A percentile compares a stretch with the other conserved stretches of the same genome.
phyloP scores from a whole-genome alignment of 2,329 filamentous ascomycete species.

The Fusarium cicatricum region DNA sequence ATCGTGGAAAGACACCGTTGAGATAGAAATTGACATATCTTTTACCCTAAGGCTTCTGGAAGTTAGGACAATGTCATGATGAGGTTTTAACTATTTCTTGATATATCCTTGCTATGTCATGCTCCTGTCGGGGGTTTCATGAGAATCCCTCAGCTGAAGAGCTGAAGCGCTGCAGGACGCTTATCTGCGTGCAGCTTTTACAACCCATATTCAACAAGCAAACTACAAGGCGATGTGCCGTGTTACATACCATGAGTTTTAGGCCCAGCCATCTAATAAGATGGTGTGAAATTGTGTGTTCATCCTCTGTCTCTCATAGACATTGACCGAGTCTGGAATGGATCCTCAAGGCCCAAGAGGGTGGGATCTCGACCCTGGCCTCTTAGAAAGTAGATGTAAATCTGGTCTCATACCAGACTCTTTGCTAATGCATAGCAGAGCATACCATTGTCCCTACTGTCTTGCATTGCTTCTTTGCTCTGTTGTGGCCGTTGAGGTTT shows the following conservation, averaged over 20 bases:
- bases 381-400: constrained; percentile 2
- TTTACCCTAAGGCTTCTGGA: no score
- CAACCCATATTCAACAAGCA: no score
- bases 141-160: no score
- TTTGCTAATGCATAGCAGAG: constrained; percentile 5
- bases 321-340: constrained; percentile 26
- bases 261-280: background rate
- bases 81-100: no score
- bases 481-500: background rate
- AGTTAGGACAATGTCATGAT: no score
- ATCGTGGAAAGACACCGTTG: no score
- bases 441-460: constrained; percentile 21
- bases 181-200: no score
- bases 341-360: constrained; percentile 8
- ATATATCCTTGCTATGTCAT: no score
- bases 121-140: no score
- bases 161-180: no score
- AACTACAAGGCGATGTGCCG: background rate
- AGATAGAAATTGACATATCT: no score
- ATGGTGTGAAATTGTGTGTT: background rate
- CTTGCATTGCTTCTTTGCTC: constrained; percentile 2
- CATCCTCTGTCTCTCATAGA: background rate
- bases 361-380: constrained; percentile 13
- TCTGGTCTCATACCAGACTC: constrained; percentile 31
- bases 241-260: background rate